Evolutionary conservation across 2,329 filamentous ascomycete species (phyloP).

Genomic region (Penicillium sp.): DNA sequence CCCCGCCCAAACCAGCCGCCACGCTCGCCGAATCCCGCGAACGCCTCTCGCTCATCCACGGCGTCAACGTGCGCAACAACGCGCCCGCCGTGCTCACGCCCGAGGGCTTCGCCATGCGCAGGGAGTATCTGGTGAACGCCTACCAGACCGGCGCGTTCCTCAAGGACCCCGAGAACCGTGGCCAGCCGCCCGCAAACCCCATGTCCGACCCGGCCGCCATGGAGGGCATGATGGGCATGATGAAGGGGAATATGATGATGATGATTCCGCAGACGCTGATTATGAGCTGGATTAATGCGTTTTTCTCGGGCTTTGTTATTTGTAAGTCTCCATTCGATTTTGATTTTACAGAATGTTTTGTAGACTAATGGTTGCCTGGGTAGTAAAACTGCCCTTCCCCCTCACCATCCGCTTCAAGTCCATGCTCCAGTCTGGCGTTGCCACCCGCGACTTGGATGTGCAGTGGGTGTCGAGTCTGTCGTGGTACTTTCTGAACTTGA

Average conservation of each 20-base stretch:
- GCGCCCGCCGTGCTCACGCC: conserved; percentile 74
- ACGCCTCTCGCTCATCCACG: conserved; percentile 77
- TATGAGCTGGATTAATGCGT: conserved; percentile 99
- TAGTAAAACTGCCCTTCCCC: conserved; percentile 94
- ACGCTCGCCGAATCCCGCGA: conserved; percentile 64
- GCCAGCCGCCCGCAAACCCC: conserved; percentile 85
- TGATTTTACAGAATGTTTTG: too few relatives aligned
- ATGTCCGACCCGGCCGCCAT: conserved; percentile 94
- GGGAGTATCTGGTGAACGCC: conserved; percentile 72
- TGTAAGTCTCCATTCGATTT: conserved; percentile 59
- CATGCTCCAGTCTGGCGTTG: conserved; percentile 96
- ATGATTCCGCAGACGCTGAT: conserved; percentile 98
- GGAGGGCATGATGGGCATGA: conserved; percentile 99
- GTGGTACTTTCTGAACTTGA: conserved; percentile 98
- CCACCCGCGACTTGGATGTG: conserved; percentile 92
- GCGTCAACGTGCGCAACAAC: conserved; percentile 79
- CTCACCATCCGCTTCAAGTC: conserved; percentile 99
- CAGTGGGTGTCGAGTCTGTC: conserved; percentile 98
- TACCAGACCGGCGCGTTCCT: conserved; percentile 85
- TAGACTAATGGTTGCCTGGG: background rate
- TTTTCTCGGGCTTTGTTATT: conserved; percentile 97
- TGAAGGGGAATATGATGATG: conserved; percentile 99
- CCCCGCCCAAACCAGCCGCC: conserved; percentile 72
- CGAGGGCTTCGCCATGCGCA: conserved; percentile 72
- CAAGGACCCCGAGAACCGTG: conserved; percentile 80